Evolutionary conservation across 352 stramenopile genomes (phyloP).

Genomic region (Phytopythium litorale): DNA sequence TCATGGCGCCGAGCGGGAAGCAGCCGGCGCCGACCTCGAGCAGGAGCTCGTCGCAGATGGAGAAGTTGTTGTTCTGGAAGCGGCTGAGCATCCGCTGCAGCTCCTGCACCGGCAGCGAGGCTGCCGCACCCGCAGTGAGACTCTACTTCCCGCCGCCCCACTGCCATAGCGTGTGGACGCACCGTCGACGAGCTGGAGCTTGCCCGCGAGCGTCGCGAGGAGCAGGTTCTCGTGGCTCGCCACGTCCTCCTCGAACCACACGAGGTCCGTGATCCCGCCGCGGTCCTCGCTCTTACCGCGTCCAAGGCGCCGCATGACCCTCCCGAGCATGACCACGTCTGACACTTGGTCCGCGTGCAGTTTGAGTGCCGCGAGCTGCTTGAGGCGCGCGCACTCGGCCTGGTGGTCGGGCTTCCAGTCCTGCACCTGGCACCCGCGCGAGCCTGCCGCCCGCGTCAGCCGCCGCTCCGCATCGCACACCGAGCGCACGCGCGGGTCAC

Average conservation of each 20-base stretch:
- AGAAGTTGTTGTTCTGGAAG: slow-evolving; percentile 79
- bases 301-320: slow-evolving; percentile 33
- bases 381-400: slow-evolving; percentile 50
- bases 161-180: neutral
- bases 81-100: slow-evolving; percentile 65
- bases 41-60: slow-evolving; percentile 63
- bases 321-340: slow-evolving; percentile 51
- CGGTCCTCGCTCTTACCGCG: neutral
- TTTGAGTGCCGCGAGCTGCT: slow-evolving; percentile 31
- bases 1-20: slow-evolving; percentile 63
- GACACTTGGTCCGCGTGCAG: slow-evolving; percentile 36
- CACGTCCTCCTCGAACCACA: slow-evolving; percentile 58
- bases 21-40: slow-evolving; percentile 54
- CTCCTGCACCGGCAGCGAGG: slow-evolving; percentile 21
- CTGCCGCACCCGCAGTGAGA: neutral
- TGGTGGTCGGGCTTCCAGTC: slow-evolving; percentile 66
- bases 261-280: slow-evolving; percentile 18
- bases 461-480: neutral
- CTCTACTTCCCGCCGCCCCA: neutral
- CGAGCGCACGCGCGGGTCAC: neutral
- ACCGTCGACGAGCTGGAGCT: slow-evolving; percentile 48
- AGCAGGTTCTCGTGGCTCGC: slow-evolving; percentile 45
- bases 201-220: slow-evolving; percentile 40
- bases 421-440: slow-evolving; percentile 47
- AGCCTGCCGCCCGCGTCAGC: slow-evolving; percentile 26